Conservation (phyloP, 2,329 filamentous ascomycete genomes). For the Falciphora oryzae region DNA sequence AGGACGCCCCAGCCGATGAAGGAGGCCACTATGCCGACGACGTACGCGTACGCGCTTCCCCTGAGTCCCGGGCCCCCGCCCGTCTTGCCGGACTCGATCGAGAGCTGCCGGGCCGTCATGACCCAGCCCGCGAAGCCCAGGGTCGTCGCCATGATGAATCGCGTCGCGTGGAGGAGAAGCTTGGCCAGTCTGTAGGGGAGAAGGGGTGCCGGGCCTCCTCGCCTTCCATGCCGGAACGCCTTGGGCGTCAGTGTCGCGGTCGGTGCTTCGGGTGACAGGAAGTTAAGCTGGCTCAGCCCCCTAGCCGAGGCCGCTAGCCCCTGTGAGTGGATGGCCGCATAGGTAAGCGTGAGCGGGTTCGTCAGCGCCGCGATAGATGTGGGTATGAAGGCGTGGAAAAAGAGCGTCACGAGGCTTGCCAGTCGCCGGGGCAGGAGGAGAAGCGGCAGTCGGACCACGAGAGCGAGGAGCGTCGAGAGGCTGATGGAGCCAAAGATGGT, state of each 20-base stretch:
- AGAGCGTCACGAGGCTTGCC: constrained; percentile 55
- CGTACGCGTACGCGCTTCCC: constrained; percentile 89
- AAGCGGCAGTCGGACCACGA: constrained; percentile 78
- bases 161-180: constrained; percentile 81
- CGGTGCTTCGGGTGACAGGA: constrained; percentile 66
- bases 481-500: constrained; percentile 91
- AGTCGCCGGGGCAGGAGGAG: constrained; percentile 72
- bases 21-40: constrained; percentile 85
- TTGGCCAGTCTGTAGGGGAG: constrained; percentile 88
- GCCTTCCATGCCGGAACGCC: constrained; percentile 31
- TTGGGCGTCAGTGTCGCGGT: constrained; percentile 64
- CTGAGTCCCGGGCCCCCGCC: constrained; percentile 44
- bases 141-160: constrained; percentile 83
- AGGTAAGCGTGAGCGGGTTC: constrained; percentile 87
- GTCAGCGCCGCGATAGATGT: constrained; percentile 80
- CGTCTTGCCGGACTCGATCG: constrained; percentile 47
- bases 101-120: constrained; percentile 75
- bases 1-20: constrained; percentile 94
- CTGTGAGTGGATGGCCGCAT: constrained; percentile 88
- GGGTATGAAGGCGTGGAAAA: constrained; percentile 68
- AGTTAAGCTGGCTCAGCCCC: constrained; percentile 74
- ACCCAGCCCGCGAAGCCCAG: constrained; percentile 97
- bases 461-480: constrained; percentile 73
- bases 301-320: constrained; percentile 72
- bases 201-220: constrained; percentile 42